Conservation (phyloP, 805 yeast genomes). For the Ogataea thermomethanolica region DNA sequence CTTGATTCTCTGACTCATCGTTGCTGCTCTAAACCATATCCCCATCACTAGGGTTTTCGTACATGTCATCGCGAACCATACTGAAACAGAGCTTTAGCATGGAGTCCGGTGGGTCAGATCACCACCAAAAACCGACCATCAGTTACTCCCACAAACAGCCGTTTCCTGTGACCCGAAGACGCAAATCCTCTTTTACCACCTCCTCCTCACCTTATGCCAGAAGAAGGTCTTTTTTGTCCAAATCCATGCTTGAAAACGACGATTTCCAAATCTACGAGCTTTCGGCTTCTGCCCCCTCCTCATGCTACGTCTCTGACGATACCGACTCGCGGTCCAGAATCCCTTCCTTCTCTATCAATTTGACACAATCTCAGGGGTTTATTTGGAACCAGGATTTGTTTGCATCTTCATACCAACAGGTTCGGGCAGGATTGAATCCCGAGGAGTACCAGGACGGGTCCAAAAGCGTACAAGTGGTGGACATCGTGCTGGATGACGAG, state of each 20-base stretch:
- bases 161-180: conserved; percentile 14
- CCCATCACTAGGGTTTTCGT: too few species aligned
- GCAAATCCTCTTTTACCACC: conserved; percentile 33
- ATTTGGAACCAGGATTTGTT: conserved; percentile 74
- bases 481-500: conserved; percentile 22
- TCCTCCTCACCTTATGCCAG: conserved; percentile 52
- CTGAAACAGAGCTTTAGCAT: conserved; percentile 13
- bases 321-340: conserved; percentile 17
- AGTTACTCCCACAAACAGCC: conserved; percentile 2
- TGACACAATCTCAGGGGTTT: conserved; percentile 69
- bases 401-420: conserved; percentile 68
- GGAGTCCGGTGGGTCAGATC: neutral
- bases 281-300: conserved; percentile 24
- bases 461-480: conserved; percentile 24
- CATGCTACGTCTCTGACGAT: conserved; percentile 9
- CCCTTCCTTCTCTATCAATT: conserved; percentile 42
- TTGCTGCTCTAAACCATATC: too few species aligned
- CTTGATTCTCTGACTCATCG: too few species aligned
- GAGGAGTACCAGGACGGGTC: conserved; percentile 22
- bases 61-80: conserved; percentile 16
- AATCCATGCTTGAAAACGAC: conserved; percentile 56
- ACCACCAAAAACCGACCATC: neutral
- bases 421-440: conserved; percentile 34
- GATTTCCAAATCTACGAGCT: conserved; percentile 51
- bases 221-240: conserved; percentile 53